Percentiles rank a stretch among this genome's conserved stretches.
These are phyloP conservation scores for Onygenales sp. DNA, from an alignment of 2,329 filamentous ascomycete genomes.

Conservation along the genomic window DNA sequence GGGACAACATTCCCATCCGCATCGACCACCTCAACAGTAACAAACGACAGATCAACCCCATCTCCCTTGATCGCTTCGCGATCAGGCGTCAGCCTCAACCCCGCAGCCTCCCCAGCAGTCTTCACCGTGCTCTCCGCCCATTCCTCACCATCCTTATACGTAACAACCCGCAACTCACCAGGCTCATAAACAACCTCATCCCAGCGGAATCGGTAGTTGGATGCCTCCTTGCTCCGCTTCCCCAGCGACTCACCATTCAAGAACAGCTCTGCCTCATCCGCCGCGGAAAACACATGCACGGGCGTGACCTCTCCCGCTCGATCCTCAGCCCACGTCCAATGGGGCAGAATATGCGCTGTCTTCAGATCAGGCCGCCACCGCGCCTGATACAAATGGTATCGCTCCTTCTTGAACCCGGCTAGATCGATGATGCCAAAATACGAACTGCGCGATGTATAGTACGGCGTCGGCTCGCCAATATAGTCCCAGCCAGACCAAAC, in stretches of 20 bases:
- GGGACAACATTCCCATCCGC: constrained; percentile 35
- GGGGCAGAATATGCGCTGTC: constrained; percentile 46
- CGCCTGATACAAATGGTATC: constrained; percentile 47
- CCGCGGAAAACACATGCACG: constrained; percentile 45
- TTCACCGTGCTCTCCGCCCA: constrained; percentile 38
- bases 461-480: constrained; percentile 43
- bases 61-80: constrained; percentile 30
- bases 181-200: constrained; percentile 41
- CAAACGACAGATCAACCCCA: constrained; percentile 35
- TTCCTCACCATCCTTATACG: constrained; percentile 38
- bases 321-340: constrained; percentile 45
- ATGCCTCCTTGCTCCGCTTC: constrained; percentile 23
- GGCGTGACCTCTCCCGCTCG: constrained; percentile 40
- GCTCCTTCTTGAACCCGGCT: constrained; percentile 48
- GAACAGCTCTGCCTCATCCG: constrained; percentile 47
- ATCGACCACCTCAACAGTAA: constrained; percentile 40
- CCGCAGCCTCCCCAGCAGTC: constrained; percentile 34
- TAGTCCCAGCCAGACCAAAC: constrained; percentile 46
- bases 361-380: constrained; percentile 41
- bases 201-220: constrained; percentile 45
- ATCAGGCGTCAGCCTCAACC: constrained; percentile 33
- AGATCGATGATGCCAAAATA: constrained; percentile 51
- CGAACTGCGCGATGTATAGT: constrained; percentile 38
- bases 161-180: constrained; percentile 39
- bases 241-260: constrained; percentile 42